Evolutionary conservation across 768 basidiomycete genomes (phyloP), one percentile per base, ranked within the genome.

Genomic region (Lepiota brunneoincarnata): DNA sequence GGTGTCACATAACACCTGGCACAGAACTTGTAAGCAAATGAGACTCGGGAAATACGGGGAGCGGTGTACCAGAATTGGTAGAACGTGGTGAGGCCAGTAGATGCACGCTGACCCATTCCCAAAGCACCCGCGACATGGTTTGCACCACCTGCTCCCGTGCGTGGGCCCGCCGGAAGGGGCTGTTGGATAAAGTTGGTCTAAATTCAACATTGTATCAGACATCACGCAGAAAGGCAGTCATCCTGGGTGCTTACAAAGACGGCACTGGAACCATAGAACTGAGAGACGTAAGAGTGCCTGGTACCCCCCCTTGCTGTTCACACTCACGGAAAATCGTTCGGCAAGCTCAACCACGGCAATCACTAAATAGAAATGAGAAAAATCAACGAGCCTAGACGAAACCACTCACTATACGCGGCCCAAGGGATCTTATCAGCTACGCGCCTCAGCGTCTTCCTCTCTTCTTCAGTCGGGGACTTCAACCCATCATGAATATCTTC

Each of bases 151-250:
- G 86, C 80, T n/a, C 89, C 89, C 0, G 87, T 89, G 40, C 63
- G 75, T 0, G 87, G 89, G 42, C 82, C 83, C 0, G 62, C 54
- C 2, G 89, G 89, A 6, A 91, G 79, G 0, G 78, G 78, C 53
- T 82, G 80, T 64, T 91, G 89, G 37, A 91, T 84, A 68, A 83
- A 91, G 67, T 91, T 91, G 35, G 82, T 82, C 84, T 86, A 15
- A 14, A 10, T 18, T 14, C 15, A 10, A 5, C 14, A 9, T 9
- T 1, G 23, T 6, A 4, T 40, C 26, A 41, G 35, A 11, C 17
- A 23, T 10, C 9, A 9, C 6, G 35, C 20, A 23, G 2, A 38
- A 11, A 31, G 17, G n/a, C n/a, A 21, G 15, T 28, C 10, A 20
- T 18, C 20, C 21, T 37, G 23, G 6, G 40, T 4, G 4, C 71